Evolutionary conservation across 371 early-diverging fungal genomes (phyloP).

Genomic region (Actinomortierella ambigua): DNA sequence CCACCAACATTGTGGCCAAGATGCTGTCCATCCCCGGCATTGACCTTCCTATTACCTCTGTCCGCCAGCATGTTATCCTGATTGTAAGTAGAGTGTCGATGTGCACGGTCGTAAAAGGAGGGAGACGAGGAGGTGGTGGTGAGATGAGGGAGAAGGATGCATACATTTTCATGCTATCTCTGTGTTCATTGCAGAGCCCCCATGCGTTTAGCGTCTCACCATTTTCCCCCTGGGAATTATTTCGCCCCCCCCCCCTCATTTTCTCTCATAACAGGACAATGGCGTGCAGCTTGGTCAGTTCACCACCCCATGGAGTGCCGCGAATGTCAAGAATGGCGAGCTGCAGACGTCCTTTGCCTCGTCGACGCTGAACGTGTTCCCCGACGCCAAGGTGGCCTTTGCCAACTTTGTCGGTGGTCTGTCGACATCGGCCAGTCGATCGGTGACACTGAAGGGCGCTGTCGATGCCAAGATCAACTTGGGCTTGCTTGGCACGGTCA

Average conservation of each 20-base stretch:
- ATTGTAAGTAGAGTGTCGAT: slow-evolving; percentile 19
- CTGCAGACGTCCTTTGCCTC: slow-evolving; percentile 27
- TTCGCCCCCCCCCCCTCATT: not conserved
- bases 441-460: slow-evolving; percentile 24
- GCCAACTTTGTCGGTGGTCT: slow-evolving; percentile 20
- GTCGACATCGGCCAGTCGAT: slow-evolving; percentile 15
- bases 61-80: slow-evolving; percentile 31
- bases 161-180: too few species aligned
- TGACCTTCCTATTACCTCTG: slow-evolving; percentile 22
- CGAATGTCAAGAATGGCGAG: slow-evolving; percentile 14
- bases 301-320: slow-evolving; percentile 22
- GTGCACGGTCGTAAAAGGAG: too few species aligned
- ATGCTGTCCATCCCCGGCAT: slow-evolving; percentile 43
- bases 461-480: slow-evolving; percentile 37
- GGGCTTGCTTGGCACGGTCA: slow-evolving; percentile 25
- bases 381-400: slow-evolving; percentile 21
- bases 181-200: too few species aligned
- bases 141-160: too few species aligned
- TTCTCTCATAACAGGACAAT: slow-evolving; percentile 18
- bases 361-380: slow-evolving; percentile 31
- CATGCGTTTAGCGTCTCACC: not conserved
- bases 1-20: slow-evolving; percentile 27
- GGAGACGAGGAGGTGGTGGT: too few species aligned
- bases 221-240: not conserved
- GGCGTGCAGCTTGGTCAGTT: slow-evolving; percentile 31